phyloP scores from a whole-genome alignment of 495 filamentous ascomycete genomes.

The Penicillium parvum region DNA sequence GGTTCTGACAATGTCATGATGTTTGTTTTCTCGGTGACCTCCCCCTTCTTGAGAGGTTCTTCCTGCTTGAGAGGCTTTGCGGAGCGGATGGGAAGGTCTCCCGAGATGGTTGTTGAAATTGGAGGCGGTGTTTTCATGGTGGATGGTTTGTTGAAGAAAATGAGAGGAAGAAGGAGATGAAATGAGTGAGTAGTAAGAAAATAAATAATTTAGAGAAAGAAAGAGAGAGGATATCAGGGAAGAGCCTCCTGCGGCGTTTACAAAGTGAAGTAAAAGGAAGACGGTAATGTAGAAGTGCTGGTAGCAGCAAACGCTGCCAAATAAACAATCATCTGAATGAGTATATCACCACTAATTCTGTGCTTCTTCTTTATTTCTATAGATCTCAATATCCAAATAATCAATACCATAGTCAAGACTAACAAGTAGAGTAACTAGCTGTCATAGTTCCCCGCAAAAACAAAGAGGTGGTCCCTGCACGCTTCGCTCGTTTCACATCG shows the following conservation, averaged over 20 bases:
- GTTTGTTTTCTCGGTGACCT: too few relatives aligned
- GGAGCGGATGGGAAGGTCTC: conserved; percentile 6
- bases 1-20: not conserved
- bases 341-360: too few relatives aligned
- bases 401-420: too few relatives aligned
- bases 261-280: not conserved
- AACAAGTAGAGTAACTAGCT: too few relatives aligned
- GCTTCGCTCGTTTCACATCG: too few relatives aligned
- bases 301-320: too few relatives aligned
- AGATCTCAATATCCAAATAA: too few relatives aligned
- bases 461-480: too few relatives aligned
- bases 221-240: not conserved
- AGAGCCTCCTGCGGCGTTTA: not conserved
- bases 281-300: not conserved
- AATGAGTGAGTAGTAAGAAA: not conserved
- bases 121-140: not conserved
- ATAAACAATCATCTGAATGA: too few relatives aligned
- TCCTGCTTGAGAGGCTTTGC: not conserved
- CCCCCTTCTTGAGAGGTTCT: too few relatives aligned
- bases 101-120: not conserved
- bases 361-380: too few relatives aligned
- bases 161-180: not conserved
- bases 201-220: conserved; percentile 4
- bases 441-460: too few relatives aligned
- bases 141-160: not conserved